Base-by-base conservation (phyloP, 2,329 filamentous ascomycete genomes). In the Fusarium protoensiforme region DNA sequence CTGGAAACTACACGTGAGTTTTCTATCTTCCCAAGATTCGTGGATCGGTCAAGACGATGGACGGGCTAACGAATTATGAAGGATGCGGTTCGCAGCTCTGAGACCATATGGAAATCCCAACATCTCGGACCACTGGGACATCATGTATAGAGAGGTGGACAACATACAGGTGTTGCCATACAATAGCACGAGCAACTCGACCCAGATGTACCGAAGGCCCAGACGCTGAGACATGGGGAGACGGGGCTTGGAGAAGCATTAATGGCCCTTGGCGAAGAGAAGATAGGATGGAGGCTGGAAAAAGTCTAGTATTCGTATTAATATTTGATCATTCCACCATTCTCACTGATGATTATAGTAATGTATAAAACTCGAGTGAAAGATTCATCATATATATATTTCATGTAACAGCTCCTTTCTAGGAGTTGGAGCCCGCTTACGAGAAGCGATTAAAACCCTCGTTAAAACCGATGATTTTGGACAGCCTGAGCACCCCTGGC, bases 71-170 rank as follows among this genome's bases (percentile, higher is more conserved):
- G n/a, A 5, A 11, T 27, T 0, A 4, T 20, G 20, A 22, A 83
- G 83, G 7, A 82, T 85, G 75, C 83, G 84, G 11, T 83, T 85
- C 53, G 84, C 84, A 7, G 83, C 83, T 0, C 72, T 85, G 18
- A 78, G 81, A 36, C 83, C 84, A 2, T 85, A 85, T 33, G 84
- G 84, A 1, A 83, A 84, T 35, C 83, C 81, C 0, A 75, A 80
- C 7, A 79, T 84, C 13, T 80, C 83, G 2, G 82, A 82, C 41
- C 83, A 85, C 62, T 85, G 83, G 84, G 82, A 85, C 38, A 73
- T 84, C 48, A 83, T 83, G 80, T 67, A 69, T 41, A 72, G 76
- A 43, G 71, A 80, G 46, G 76, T 79, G 9, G 77, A 79, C 8
- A 78, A 79, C 57, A 79, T 85, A 62, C 77, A 80, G 64, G 77